phyloP scores from a whole-genome alignment of 1,139 yeast species.

The Saccharomyces pastorianus region DNA sequence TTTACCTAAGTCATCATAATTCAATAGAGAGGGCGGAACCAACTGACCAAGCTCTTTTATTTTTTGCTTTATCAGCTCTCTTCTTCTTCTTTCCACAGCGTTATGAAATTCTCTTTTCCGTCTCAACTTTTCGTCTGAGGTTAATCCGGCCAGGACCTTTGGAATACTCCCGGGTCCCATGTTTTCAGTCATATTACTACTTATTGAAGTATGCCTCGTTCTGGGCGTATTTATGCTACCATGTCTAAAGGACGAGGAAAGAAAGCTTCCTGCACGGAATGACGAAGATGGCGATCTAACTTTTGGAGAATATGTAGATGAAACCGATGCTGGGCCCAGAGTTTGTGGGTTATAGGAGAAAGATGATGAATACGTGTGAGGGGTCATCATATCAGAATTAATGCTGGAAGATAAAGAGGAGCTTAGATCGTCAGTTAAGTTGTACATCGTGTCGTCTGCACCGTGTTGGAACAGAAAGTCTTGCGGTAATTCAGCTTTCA shows the following conservation, averaged over 20 bases:
- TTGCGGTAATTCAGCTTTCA: background rate
- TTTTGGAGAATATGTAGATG: constrained; percentile 12
- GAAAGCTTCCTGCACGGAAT: constrained; percentile 22
- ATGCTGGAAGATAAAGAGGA: constrained; percentile 28
- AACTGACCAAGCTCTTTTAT: constrained; percentile 63
- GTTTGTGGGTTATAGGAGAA: constrained; percentile 21
- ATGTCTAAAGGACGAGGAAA: constrained; percentile 26
- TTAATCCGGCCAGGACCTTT: constrained; percentile 31
- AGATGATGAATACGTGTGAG: constrained; percentile 22
- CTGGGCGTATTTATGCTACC: constrained; percentile 13
- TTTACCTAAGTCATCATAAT: constrained; percentile 45
- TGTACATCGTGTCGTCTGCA: constrained; percentile 15
- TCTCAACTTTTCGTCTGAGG: constrained; percentile 59
- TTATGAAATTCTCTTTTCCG: constrained; percentile 72
- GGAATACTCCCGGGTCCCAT: constrained; percentile 16
- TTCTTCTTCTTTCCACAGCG: constrained; percentile 71
- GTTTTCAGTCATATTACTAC: constrained; percentile 8
- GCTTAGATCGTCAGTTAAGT: constrained; percentile 22
- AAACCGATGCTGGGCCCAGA: constrained; percentile 5
- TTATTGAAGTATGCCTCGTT: constrained; percentile 20
- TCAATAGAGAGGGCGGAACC: constrained; percentile 62
- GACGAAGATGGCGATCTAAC: constrained; percentile 27
- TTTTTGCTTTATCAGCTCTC: constrained; percentile 69
- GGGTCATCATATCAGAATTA: constrained; percentile 19
- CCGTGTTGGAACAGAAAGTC: constrained; percentile 1